These are phyloP conservation scores for Polytrichum formosum DNA, from an alignment of 225 moss, liverwort and hornwort species.

Conservation along the genomic window DNA sequence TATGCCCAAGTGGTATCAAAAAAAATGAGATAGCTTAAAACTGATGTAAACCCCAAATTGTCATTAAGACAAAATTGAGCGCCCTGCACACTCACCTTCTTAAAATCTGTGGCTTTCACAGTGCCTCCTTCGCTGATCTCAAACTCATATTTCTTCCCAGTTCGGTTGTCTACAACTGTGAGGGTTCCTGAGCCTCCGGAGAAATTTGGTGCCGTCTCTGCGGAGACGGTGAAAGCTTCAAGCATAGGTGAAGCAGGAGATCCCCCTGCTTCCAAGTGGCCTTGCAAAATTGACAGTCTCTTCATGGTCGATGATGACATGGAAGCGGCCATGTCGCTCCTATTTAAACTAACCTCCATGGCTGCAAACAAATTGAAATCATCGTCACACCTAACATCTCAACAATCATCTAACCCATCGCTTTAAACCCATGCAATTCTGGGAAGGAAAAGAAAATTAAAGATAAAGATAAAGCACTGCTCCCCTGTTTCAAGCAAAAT, in stretches of 20 bases:
- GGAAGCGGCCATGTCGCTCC: constrained; percentile 10
- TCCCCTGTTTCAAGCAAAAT: too few species aligned
- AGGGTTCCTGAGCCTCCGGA: constrained; percentile 60
- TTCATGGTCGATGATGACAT: constrained; percentile 16
- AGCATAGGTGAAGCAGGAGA: constrained; percentile 15
- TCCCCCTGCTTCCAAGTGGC: constrained; percentile 28
- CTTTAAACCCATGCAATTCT: too few species aligned
- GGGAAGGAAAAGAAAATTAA: too few species aligned
- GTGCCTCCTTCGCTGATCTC: constrained; percentile 83
- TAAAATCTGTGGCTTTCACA: constrained; percentile 73
- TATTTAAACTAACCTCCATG: constrained; percentile 20
- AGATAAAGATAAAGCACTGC: too few species aligned
- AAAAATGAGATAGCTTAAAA: too few species aligned
- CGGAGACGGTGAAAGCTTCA: constrained; percentile 26
- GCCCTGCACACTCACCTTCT: constrained; percentile 32
- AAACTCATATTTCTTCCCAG: constrained; percentile 65
- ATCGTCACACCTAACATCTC: too few species aligned
- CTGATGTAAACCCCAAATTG: too few species aligned
- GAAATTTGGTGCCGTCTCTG: constrained; percentile 40
- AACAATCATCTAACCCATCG: too few species aligned
- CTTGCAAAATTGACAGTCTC: constrained; percentile 32
- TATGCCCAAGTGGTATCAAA: too few species aligned
- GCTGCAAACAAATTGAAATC: constrained; percentile 3
- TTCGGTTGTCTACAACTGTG: constrained; percentile 67
- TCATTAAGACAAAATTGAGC: too few species aligned